Base-by-base conservation (phyloP, 495 filamentous ascomycete species). In the Neurospora tetrasperma region DNA sequence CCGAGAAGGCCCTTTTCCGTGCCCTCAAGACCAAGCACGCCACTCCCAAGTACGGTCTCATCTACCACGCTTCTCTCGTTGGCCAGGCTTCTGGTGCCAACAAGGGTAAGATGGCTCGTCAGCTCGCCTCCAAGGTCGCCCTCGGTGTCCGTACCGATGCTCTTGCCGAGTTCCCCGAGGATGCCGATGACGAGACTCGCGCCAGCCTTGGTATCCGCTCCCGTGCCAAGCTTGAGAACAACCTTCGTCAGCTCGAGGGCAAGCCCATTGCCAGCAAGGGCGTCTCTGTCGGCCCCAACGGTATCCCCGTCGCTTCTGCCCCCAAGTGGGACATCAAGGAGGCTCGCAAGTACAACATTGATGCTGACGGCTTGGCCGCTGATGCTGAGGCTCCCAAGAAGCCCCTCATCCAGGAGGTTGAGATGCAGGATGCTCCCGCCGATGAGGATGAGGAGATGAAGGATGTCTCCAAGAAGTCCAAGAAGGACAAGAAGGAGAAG, bases 21-120 rank as follows among this genome's bases (percentile, higher is more conserved):
- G 96, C 96, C 23, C 85, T 99, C 73, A 99, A 99, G 87, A 99
- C 96, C 20, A 99, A 99, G 86, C 96, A 98, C 81, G 93, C 98
- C 79, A 99, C 96, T 14, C 96, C 96, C 75, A 99, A 99, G 85
- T 99, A 99, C 77, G 96, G 96, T 86, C 88, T 99, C 75, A 97
- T 98, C 82, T 99, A 98, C 85, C 96, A 99, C 83, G 94, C 96
- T 23, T 97, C 94, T 38, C 86, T 99, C 41, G 93, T 99, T 69
- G 96, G 96, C 62, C 96, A 99, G 84, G 95, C 96, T 35, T 95
- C 92, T 38, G 96, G 96, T 75, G 92, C 91, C 84, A 98, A 98
- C 85, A 99, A 99, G 90, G 96, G 96, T 76, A 99, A 99, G 86
- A 97, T 99, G 79, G 96, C 96, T 16, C 91, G 96, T 83, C 93